Conservation (phyloP, 257 asterid genomes). For the Gentiana macrophylla region DNA sequence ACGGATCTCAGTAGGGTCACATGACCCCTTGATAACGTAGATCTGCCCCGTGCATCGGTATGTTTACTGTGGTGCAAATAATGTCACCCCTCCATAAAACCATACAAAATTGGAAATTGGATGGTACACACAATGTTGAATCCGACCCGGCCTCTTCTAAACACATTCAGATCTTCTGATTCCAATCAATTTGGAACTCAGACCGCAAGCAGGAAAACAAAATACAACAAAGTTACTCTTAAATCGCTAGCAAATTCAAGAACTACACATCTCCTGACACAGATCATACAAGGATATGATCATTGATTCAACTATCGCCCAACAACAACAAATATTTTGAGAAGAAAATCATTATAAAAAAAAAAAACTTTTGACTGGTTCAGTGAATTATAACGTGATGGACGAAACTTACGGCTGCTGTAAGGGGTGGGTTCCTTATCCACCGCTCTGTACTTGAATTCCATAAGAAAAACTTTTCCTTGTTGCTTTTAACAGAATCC, state of each 20-base stretch:
- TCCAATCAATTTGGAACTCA: too few species aligned
- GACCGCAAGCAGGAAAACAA: too few species aligned
- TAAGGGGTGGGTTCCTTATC: slow-evolving; percentile 8
- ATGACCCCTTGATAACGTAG: too few species aligned
- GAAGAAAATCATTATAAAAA: neutral
- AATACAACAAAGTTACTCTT: neutral
- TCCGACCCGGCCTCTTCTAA: too few species aligned
- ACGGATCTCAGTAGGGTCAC: too few species aligned
- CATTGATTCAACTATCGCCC: neutral
- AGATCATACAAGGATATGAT: neutral
- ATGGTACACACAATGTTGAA: too few species aligned
- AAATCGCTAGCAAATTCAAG: neutral
- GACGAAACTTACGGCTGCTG: slow-evolving; percentile 4
- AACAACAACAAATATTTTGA: neutral
- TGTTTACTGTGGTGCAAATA: too few species aligned
- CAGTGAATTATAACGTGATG: slow-evolving; percentile 7
- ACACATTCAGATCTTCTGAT: too few species aligned
- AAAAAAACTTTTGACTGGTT: slow-evolving; percentile 12
- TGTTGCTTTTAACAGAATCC: too few species aligned
- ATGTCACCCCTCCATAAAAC: too few species aligned
- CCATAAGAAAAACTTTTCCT: slow-evolving; percentile 13
- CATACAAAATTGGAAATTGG: too few species aligned
- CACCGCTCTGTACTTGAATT: slow-evolving; percentile 10
- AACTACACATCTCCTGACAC: neutral
- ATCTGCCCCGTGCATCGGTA: too few species aligned